phyloP scores from a whole-genome alignment of 2,329 filamentous ascomycete genomes.

The Neophaeococcomyces aloes region DNA sequence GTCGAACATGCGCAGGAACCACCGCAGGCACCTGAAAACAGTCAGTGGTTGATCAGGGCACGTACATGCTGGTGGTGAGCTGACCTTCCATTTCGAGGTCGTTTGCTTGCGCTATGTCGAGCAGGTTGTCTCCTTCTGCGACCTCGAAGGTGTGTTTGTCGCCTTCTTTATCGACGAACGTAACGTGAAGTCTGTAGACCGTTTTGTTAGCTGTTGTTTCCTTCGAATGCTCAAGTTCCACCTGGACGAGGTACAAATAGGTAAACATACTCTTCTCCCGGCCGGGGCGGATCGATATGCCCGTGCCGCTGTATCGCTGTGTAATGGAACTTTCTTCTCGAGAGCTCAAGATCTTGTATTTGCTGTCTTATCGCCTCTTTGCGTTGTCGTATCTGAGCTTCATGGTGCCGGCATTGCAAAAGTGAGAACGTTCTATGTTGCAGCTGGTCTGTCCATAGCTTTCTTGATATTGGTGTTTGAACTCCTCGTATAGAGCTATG shows the following conservation, averaged over 20 bases:
- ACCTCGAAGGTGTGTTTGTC: slow-evolving; percentile 67
- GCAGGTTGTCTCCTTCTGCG: slow-evolving; percentile 75
- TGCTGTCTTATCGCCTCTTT: slow-evolving; percentile 17
- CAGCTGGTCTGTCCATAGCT: background rate
- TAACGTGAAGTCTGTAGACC: slow-evolving; percentile 61
- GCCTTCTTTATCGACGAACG: slow-evolving; percentile 87
- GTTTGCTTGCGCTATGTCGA: slow-evolving; percentile 89
- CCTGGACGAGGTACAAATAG: background rate
- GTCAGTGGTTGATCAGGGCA: background rate
- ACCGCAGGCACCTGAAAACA: slow-evolving; percentile 63
- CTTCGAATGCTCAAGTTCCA: background rate
- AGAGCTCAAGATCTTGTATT: slow-evolving; percentile 21
- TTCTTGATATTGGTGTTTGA: background rate
- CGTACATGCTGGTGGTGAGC: slow-evolving; percentile 2
- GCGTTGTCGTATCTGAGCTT: slow-evolving; percentile 13
- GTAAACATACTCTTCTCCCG: slow-evolving; percentile 72
- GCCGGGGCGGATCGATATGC: slow-evolving; percentile 71
- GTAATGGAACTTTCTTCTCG: slow-evolving; percentile 52
- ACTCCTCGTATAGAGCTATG: background rate
- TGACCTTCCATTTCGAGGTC: slow-evolving; percentile 92
- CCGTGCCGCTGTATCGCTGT: slow-evolving; percentile 56
- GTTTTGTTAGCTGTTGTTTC: background rate
- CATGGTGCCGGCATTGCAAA: slow-evolving; percentile 13
- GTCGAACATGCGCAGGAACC: slow-evolving; percentile 89
- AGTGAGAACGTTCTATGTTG: slow-evolving; percentile 1